phyloP scores from a whole-genome alignment of 371 early-diverging fungal species.

The Rhizopus sp. region DNA sequence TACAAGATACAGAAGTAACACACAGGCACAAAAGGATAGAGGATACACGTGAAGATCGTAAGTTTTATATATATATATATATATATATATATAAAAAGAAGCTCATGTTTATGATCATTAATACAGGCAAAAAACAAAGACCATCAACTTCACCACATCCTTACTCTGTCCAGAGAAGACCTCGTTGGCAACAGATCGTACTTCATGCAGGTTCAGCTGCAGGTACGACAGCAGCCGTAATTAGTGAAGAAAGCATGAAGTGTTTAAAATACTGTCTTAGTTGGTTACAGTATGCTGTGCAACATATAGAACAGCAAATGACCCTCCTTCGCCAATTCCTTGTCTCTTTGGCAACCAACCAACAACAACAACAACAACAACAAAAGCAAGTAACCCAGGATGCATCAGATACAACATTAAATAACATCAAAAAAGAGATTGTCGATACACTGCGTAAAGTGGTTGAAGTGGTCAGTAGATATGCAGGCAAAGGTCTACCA shows the following conservation, averaged over 20 bases:
- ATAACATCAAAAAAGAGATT: constrained; percentile 73
- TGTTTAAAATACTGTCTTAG: constrained; percentile 75
- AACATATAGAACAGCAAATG: constrained; percentile 79
- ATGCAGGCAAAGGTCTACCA: constrained; percentile 82
- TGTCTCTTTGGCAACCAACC: constrained; percentile 47
- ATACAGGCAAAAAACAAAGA: constrained; percentile 2
- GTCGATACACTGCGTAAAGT: constrained; percentile 83
- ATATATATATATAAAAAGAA: background rate
- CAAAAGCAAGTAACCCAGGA: constrained; percentile 1
- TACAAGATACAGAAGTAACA: constrained; percentile 24
- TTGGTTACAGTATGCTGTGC: constrained; percentile 81
- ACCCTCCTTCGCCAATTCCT: constrained; percentile 64
- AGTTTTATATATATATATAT: background rate
- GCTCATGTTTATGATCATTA: background rate
- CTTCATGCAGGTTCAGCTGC: constrained; percentile 66
- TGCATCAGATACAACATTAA: constrained; percentile 26
- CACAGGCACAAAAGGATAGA: background rate
- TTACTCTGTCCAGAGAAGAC: constrained; percentile 18
- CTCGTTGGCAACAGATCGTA: constrained; percentile 70
- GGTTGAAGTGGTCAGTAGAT: constrained; percentile 80
- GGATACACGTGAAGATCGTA: constrained; percentile 1
- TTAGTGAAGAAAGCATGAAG: constrained; percentile 76
- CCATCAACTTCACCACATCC: constrained; percentile 36
- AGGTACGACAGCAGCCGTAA: constrained; percentile 67
- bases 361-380: constrained; percentile 10